phyloP scores from a whole-genome alignment of 192 early-diverging fungal species.

The Mortierella hygrophila region DNA sequence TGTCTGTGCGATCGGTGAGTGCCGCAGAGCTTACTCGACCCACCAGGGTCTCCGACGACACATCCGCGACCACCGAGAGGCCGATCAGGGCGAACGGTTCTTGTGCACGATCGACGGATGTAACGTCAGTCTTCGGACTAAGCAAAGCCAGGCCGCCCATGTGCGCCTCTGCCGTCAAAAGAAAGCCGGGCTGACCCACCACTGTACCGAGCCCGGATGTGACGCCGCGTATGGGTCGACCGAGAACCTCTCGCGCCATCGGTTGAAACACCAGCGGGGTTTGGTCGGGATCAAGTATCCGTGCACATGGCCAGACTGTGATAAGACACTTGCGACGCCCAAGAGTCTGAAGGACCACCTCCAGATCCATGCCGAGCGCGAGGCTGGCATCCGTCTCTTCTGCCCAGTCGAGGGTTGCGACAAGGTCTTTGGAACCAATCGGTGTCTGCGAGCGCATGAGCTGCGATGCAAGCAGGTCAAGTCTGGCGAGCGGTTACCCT shows the following conservation, averaged over 20 bases:
- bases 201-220: slow-evolving; percentile 44
- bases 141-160: slow-evolving; percentile 42
- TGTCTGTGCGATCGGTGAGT: slow-evolving; percentile 32
- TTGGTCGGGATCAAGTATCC: slow-evolving; percentile 53
- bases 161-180: slow-evolving; percentile 47
- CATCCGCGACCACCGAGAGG: slow-evolving; percentile 39
- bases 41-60: slow-evolving; percentile 39
- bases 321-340: slow-evolving; percentile 49
- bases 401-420: slow-evolving; percentile 43
- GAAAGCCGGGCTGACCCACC: slow-evolving; percentile 20
- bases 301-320: slow-evolving; percentile 42
- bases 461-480: slow-evolving; percentile 53
- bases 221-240: slow-evolving; percentile 38
- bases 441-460: slow-evolving; percentile 49
- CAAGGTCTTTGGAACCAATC: slow-evolving; percentile 53
- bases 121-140: slow-evolving; percentile 29
- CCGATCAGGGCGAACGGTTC: slow-evolving; percentile 26
- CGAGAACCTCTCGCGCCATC: slow-evolving; percentile 48
- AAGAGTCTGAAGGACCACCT: slow-evolving; percentile 51
- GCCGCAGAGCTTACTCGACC: slow-evolving; percentile 28
- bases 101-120: slow-evolving; percentile 39
- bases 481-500: slow-evolving; percentile 38
- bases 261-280: slow-evolving; percentile 41
- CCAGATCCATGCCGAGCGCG: slow-evolving; percentile 50
- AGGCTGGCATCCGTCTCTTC: slow-evolving; percentile 38